Base-by-base conservation (phyloP, 169 alveolate genomes). In the Cryptosporidium canis region DNA sequence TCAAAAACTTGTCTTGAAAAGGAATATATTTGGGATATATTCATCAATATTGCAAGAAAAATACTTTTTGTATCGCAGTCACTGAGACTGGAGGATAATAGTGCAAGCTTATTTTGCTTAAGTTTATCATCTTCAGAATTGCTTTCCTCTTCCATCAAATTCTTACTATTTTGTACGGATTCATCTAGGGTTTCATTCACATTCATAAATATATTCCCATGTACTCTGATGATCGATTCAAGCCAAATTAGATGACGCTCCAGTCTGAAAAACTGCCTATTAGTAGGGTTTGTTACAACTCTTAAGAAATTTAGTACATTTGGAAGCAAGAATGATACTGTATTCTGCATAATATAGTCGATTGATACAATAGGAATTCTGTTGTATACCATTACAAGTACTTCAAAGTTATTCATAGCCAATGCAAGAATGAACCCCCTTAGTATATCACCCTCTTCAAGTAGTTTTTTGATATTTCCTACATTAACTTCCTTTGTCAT, bases 401-500 rank as follows among this genome's bases (percentile, higher is more conserved):
- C 83, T 39, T 93, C 92, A 63, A 92, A 93, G 83, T 93, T 90
- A 83, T 94, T 94, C 90, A 94, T 77, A 12, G 96, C 96, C 39
- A 94, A 83, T 29, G 95, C 91, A 58, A 94, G 66, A 24, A 94
- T 91, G 67, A 94, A 92, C 3, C 95, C 94, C 58, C 90, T 71
- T 31, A 67, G 65, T 71, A 90, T 91, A 41, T 94, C 96, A 12
- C 90, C 90, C n/a, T 83, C 72, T 70, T 90, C 85, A 39, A 94
- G 66, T 6, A 93, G 71, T 12, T 51, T 21, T 33, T 90, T 77
- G 27, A 94, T 92, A 67, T 93, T 91, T 0, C 72, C 77, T 12
- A 85, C 48, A 83, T 92, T 94, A 37, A 94, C 96, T 43, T 93
- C 92, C 66, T 94, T 92, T 14, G 96, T 94, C 44, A 94, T 67